Evolutionary conservation across 768 basidiomycete genomes (phyloP).

Genomic region (Lactarius hengduanensis): DNA sequence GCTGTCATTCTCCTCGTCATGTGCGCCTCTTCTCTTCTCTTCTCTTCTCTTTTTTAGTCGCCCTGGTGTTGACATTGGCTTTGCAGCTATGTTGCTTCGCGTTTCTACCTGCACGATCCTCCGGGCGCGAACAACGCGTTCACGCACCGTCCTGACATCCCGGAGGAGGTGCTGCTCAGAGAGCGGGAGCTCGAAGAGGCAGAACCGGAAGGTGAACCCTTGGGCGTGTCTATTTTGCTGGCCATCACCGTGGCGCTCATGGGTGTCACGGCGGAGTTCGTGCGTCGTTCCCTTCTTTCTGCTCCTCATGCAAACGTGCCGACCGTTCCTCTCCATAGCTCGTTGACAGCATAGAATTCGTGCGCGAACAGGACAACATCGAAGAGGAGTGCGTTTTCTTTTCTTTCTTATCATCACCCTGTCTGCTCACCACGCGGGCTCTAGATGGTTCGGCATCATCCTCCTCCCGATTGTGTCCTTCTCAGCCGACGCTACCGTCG

Average conservation of each 20-base stretch:
- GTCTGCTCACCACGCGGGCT: background rate
- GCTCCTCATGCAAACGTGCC: background rate
- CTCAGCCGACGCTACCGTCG: constrained; percentile 65
- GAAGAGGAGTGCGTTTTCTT: constrained; percentile 47
- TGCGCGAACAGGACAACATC: constrained; percentile 45
- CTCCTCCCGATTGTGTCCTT: constrained; percentile 73
- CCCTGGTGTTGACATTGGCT: background rate
- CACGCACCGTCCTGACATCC: constrained; percentile 42
- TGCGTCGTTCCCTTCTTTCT: constrained; percentile 34
- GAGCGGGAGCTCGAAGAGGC: constrained; percentile 44
- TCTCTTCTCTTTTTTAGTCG: background rate
- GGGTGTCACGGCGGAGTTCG: constrained; percentile 71
- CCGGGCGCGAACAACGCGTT: constrained; percentile 57
- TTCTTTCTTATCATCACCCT: background rate
- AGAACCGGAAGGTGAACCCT: constrained; percentile 60
- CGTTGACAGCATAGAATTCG: constrained; percentile 60
- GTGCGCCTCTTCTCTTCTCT: constrained; percentile 42
- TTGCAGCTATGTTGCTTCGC: constrained; percentile 59
- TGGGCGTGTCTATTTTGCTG: constrained; percentile 56
- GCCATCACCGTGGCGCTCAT: constrained; percentile 54
- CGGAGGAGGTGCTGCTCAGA: constrained; percentile 30
- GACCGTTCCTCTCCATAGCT: constrained; percentile 40
- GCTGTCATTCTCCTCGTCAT: constrained; percentile 60
- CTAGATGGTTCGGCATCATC: constrained; percentile 71
- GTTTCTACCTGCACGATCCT: constrained; percentile 69